Percentiles rank a stretch among this genome's conserved stretches.
Conservation (phyloP, 192 early-diverging fungal species). For the Fimicolochytrium jonesii region DNA sequence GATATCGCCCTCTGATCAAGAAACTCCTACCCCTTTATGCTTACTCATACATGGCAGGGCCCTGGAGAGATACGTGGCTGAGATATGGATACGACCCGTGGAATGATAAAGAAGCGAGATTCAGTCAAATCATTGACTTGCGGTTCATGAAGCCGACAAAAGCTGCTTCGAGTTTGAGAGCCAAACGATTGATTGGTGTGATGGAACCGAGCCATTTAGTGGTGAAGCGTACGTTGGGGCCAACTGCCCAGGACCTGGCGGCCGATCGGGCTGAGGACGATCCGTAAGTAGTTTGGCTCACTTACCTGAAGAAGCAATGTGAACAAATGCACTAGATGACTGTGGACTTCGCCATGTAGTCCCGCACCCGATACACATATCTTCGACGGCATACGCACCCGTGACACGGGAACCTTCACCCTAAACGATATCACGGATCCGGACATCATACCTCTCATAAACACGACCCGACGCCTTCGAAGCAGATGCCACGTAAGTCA, state of each 20-base stretch:
- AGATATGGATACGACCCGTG: conserved; percentile 43
- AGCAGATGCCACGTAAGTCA: conserved; percentile 22
- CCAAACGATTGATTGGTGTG: conserved; percentile 31
- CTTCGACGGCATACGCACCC: conserved; percentile 33
- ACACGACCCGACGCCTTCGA: conserved; percentile 17
- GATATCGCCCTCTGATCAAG: conserved; percentile 7
- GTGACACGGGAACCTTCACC: conserved; percentile 22
- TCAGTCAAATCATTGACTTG: conserved; percentile 35
- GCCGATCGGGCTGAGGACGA: no score
- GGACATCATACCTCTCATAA: conserved; percentile 22
- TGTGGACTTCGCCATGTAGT: no score
- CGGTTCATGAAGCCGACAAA: conserved; percentile 25
- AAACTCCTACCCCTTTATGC: conserved; percentile 22
- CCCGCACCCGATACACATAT: conserved; percentile 37
- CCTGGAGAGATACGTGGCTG: conserved; percentile 38
- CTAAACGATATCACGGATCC: conserved; percentile 40
- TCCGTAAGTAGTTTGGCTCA: no score
- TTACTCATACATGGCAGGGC: conserved; percentile 25
- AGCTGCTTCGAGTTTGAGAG: conserved; percentile 17
- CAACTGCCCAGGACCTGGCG: no score
- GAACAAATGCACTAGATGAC: no score
- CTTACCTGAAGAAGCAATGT: no score
- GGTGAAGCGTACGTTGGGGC: background rate
- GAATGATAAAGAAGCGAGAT: conserved; percentile 21
- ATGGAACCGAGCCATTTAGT: conserved; percentile 6